Evolutionary conservation across 1,284 basidiomycete genomes (phyloP).

Genomic region (Mycena sp.): DNA sequence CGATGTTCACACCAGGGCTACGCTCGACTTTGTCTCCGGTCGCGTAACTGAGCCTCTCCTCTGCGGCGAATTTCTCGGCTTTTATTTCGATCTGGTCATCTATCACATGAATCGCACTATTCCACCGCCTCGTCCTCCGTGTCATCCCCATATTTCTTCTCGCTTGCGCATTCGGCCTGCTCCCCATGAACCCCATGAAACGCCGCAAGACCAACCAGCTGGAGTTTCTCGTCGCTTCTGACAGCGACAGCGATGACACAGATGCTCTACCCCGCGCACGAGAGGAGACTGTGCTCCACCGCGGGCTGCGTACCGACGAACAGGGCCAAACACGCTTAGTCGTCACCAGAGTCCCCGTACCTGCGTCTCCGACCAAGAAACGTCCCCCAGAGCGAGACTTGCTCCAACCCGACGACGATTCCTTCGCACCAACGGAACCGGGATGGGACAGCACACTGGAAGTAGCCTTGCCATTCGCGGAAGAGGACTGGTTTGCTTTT

Average conservation of each 20-base stretch:
- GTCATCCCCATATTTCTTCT: no score
- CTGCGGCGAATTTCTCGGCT: no score
- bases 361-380: conserved; percentile 9
- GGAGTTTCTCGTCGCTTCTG: background rate
- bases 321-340: background rate
- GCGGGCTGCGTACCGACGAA: background rate
- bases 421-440: no score
- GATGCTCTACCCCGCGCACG: background rate
- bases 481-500: conserved; percentile 2
- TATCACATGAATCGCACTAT: background rate
- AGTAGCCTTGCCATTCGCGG: background rate
- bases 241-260: conserved; percentile 12
- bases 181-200: background rate
- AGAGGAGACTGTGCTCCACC: background rate
- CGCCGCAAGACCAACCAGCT: background rate
- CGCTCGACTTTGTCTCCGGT: no score
- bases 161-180: no score
- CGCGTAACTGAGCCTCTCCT: no score
- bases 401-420: background rate
- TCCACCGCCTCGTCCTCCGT: no score
- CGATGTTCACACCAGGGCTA: no score
- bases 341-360: background rate
- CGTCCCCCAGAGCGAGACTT: background rate
- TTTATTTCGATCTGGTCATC: background rate
- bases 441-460: no score